Evolutionary conservation across 1,139 yeast species (phyloP).

Genomic region (Geotrichum candidum): DNA sequence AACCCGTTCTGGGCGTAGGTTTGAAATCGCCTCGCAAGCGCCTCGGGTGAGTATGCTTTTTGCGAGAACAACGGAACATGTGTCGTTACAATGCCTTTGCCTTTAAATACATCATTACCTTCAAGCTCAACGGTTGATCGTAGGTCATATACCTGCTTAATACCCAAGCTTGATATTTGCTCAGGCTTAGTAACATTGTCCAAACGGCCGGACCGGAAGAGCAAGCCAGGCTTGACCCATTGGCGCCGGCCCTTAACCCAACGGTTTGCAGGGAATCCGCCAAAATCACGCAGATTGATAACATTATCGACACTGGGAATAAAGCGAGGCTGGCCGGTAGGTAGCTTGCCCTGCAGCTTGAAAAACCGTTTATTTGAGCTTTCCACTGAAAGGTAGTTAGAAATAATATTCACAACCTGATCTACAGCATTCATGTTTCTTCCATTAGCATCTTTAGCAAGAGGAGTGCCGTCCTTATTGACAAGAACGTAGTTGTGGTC

Average conservation of each 20-base stretch:
- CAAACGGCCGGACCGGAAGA: constrained; percentile 55
- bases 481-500: constrained; percentile 62
- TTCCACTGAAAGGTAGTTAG: constrained; percentile 48
- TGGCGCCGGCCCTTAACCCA: constrained; percentile 11
- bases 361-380: constrained; percentile 51
- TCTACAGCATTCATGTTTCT: constrained; percentile 54
- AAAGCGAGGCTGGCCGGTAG: constrained; percentile 12
- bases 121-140: constrained; percentile 64
- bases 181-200: constrained; percentile 3
- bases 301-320: constrained; percentile 41
- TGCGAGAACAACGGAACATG: constrained; percentile 57
- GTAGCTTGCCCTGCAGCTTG: constrained; percentile 24
- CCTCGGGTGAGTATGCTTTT: constrained; percentile 60
- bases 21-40: constrained; percentile 52
- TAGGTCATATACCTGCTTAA: constrained; percentile 60
- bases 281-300: constrained; percentile 69
- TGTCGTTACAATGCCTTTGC: constrained; percentile 45
- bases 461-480: background rate
- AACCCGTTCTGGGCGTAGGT: constrained; percentile 60
- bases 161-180: constrained; percentile 36
- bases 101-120: constrained; percentile 23
- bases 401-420: constrained; percentile 48
- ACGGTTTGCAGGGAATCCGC: constrained; percentile 56
- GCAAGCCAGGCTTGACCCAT: constrained; percentile 47
- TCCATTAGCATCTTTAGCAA: constrained; percentile 23